Evolutionary conservation across 2,329 filamentous ascomycete species (phyloP), one percentile per base, ranked within the genome.

Genomic region (Fusarium siculi): DNA sequence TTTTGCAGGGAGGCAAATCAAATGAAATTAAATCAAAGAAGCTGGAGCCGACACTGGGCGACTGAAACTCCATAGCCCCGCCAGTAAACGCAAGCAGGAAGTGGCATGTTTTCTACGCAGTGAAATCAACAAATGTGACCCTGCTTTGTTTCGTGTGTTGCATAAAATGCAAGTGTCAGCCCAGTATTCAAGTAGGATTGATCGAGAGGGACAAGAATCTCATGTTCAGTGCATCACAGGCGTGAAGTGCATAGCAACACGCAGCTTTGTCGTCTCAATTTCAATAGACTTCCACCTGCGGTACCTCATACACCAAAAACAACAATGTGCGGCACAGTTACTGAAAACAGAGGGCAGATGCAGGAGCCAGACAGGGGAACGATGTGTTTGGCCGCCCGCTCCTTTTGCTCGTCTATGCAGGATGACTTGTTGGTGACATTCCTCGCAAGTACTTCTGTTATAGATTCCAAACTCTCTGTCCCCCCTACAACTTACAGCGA

Each of bases 121-220:
- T 19, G 12, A 21, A 42, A 21, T 55, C 53, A 32, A 70, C 19
- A 47, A 40, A 54, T 50, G 30, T 32, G 37, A 42, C 53, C 57
- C 34, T 39, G 40, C 47, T 23, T 30, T 46, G 46, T 32, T 54
- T 57, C 23, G 12, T 40, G 47, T 55, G 43, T 44, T 53, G n/a
- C 49, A 16, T 32, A 36, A 70, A 54, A 70, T 73, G 70, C 70
- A 63, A 63, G 70, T 71, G 54, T 73, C 70, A 44, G 61, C 52
- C 49, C 70, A 73, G 56, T 44, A 43, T 49, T 46, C 21, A 34
- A 14, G 50, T 18, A 60, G 32, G 34, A 55, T 70, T 60, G 49
- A 70, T 43, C 49, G 9, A 34, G 23, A 43, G 32, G 54, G 21
- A 28, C 23, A 14, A 36, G 23, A 42, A 43, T 58, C 39, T 59